Evolutionary conservation across 805 yeast species (phyloP).

Genomic region (Blastobotrys muscicola): DNA sequence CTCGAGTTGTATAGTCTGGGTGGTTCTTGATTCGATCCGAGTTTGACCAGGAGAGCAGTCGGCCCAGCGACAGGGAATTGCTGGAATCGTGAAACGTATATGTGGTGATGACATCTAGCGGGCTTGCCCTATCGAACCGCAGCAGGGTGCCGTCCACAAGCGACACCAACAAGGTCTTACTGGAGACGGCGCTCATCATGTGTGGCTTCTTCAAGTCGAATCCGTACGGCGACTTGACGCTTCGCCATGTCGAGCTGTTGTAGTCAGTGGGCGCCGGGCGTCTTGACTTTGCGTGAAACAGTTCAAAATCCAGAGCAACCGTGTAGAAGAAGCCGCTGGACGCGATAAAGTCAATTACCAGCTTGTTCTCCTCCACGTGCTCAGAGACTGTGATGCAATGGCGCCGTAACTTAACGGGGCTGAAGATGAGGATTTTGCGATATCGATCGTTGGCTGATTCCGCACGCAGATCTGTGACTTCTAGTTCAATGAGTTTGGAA

Average conservation of each 20-base stretch:
- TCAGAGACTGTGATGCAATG: slow-evolving; percentile 33
- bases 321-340: slow-evolving; percentile 44
- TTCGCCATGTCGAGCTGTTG: slow-evolving; percentile 44
- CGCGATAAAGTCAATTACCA: slow-evolving; percentile 48
- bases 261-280: slow-evolving; percentile 9
- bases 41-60: slow-evolving; percentile 26
- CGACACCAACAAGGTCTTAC: slow-evolving; percentile 42
- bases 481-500: slow-evolving; percentile 12
- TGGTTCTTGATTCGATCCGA: slow-evolving; percentile 34
- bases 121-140: slow-evolving; percentile 16
- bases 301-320: slow-evolving; percentile 33
- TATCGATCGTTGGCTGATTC: slow-evolving; percentile 21
- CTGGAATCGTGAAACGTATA: slow-evolving; percentile 18
- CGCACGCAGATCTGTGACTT: slow-evolving; percentile 10
- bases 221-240: slow-evolving; percentile 57
- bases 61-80: slow-evolving; percentile 11
- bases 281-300: slow-evolving; percentile 29
- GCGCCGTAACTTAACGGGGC: slow-evolving; percentile 31
- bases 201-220: slow-evolving; percentile 51
- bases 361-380: slow-evolving; percentile 20
- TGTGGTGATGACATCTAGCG: slow-evolving; percentile 33
- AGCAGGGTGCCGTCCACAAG: slow-evolving; percentile 72
- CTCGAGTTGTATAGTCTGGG: slow-evolving; percentile 31
- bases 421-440: slow-evolving; percentile 31
- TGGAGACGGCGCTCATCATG: slow-evolving; percentile 38